These are phyloP conservation scores for Helicocarpus griseus DNA, from an alignment of 2,329 filamentous ascomycete genomes.

Conservation along the genomic window DNA sequence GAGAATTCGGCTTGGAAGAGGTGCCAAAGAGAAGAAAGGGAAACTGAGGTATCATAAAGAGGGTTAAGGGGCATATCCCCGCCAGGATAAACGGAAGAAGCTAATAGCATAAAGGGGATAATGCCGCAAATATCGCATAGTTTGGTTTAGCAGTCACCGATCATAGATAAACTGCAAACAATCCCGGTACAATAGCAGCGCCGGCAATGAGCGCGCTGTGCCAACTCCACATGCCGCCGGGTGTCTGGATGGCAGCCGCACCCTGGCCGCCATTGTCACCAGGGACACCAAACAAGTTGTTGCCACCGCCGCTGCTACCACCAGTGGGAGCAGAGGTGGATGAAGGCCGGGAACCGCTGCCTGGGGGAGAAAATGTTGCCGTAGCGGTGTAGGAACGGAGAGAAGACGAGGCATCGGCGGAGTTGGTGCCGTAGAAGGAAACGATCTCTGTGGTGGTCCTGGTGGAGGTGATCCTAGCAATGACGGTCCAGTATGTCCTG, in stretches of 20 bases:
- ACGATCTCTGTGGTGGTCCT: background rate
- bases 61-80: no score
- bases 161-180: background rate
- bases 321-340: background rate
- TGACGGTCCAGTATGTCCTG: background rate
- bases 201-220: background rate
- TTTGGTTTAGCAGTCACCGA: background rate
- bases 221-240: background rate
- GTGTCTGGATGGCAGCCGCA: no score
- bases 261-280: background rate
- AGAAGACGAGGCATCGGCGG: background rate
- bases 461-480: background rate
- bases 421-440: background rate
- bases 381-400: background rate
- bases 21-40: background rate
- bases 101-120: no score
- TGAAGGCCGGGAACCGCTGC: no score
- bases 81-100: no score
- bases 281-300: background rate
- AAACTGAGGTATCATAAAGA: background rate
- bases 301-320: background rate
- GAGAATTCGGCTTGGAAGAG: background rate
- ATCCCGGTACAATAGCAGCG: background rate
- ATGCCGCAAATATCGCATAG: no score
- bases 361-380: background rate